These are phyloP conservation scores for Talaromyces amestolkiae DNA, from an alignment of 2,329 filamentous ascomycete genomes.

Conservation along the genomic window DNA sequence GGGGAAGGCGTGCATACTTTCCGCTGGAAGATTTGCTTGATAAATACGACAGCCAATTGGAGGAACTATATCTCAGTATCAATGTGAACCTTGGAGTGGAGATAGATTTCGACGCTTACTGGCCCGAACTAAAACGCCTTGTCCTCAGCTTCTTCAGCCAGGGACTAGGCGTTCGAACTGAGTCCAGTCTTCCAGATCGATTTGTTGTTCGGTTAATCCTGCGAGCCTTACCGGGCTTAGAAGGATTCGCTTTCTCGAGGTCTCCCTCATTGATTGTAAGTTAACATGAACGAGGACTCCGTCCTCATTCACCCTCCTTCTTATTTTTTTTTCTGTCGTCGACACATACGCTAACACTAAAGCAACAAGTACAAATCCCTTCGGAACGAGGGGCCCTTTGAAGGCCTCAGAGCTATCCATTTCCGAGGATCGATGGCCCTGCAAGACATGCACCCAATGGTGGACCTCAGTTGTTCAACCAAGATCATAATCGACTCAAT, in stretches of 20 bases:
- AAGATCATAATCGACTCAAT: not conserved
- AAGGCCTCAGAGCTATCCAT: not conserved
- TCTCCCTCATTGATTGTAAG: not conserved
- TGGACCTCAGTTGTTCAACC: not conserved
- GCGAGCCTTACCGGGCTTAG: not conserved
- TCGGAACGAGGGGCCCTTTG: not conserved
- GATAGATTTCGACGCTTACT: not conserved
- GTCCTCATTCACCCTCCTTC: not conserved
- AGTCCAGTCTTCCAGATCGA: not conserved
- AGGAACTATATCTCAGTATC: not conserved
- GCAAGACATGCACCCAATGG: not conserved
- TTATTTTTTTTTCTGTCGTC: not conserved
- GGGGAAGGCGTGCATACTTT: not conserved
- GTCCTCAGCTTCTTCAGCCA: not conserved
- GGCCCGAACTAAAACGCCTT: not conserved
- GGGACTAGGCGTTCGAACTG: not conserved
- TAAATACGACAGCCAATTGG: not conserved
- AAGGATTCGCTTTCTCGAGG: not conserved
- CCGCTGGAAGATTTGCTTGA: not conserved
- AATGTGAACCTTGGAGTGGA: no score
- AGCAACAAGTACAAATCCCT: not conserved
- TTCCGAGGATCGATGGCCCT: not conserved
- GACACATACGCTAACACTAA: not conserved
- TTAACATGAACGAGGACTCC: not conserved
- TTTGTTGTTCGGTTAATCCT: not conserved